A percentile compares a stretch with the other conserved stretches of the same genome.
These are phyloP conservation scores for Amanita pallidorosea DNA, from an alignment of 768 basidiomycete species.

Conservation along the genomic window DNA sequence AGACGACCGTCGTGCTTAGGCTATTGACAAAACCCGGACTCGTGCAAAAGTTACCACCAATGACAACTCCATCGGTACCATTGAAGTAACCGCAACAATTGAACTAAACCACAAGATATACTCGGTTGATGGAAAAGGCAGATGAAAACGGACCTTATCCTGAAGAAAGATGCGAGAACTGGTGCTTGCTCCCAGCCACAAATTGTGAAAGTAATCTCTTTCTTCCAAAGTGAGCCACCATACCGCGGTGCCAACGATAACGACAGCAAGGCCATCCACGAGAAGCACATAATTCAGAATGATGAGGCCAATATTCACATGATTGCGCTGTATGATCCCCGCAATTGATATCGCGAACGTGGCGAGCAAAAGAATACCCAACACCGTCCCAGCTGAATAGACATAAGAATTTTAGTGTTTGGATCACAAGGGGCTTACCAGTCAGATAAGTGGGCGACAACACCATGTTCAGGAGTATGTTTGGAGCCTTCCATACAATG, in stretches of 20 bases:
- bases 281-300: constrained; percentile 71
- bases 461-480: constrained; percentile 68
- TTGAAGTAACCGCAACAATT: constrained; percentile 82
- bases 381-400: constrained; percentile 49
- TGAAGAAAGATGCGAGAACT: constrained; percentile 51
- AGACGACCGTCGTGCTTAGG: constrained; percentile 26
- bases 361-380: constrained; percentile 56
- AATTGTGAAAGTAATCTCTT: constrained; percentile 49
- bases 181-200: constrained; percentile 39
- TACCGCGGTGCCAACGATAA: constrained; percentile 58
- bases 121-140: not conserved
- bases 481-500: constrained; percentile 56
- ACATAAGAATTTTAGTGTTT: not conserved
- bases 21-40: constrained; percentile 27
- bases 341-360: constrained; percentile 65
- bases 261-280: constrained; percentile 45
- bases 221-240: constrained; percentile 79
- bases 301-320: constrained; percentile 59
- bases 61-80: constrained; percentile 43
- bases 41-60: constrained; percentile 55
- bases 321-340: constrained; percentile 61
- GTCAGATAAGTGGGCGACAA: constrained; percentile 46
- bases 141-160: constrained; percentile 44
- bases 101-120: constrained; percentile 33
- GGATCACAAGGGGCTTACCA: constrained; percentile 24